Base-by-base conservation (phyloP, 352 stramenopile species). In the Pythium graminicola region DNA sequence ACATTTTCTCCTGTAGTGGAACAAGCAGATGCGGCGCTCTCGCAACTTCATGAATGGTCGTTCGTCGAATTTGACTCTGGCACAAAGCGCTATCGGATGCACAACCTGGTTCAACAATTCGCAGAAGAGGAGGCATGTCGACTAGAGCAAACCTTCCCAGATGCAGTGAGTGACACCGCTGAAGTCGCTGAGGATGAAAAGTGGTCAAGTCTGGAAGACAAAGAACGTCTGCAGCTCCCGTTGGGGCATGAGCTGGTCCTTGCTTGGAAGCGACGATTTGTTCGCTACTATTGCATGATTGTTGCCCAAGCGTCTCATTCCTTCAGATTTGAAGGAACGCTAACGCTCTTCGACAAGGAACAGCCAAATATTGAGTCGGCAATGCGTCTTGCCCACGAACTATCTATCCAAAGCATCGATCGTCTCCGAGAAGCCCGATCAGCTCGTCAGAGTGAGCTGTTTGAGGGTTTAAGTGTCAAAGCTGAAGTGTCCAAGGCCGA, bases 31-130 rank as follows among this genome's bases (percentile, higher is more conserved):
- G 54, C 70, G 32, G 78, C 78, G 23, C 67, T 92, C 23, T 61
- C 70, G 36, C 68, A 72, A 28, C 72, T 92, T 28, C 75, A 89
- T 38, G 73, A 89, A 40, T 92, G 81, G 81, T 92, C 81, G 1
- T 66, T 92, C 4, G 73, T 92, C 26, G 81, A 92, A 51, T 86
- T 82, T 24, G 79, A 89, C 36, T 72, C 73, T 14, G 73, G 76
- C 33, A 69, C 72, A 5, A 83, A 76, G 56, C 71, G 75, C 11
- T 92, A 89, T 62, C 81, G 78, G 2, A 84, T 92, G 69, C 81
- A 92, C 54, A 92, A 88, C 35, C 72, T 92, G 17, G 75, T 92
- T 23, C 81, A 90, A 54, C 70, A 89, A 28, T 92, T 92, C 60
- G 81, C 81, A 2, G 79, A 92, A 55, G 76, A 89, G 49, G 81